Percentiles rank a stretch among this genome's conserved stretches.
Evolutionary conservation across 2,329 filamentous ascomycete genomes (phyloP).

Genomic region (Fusarium coicis): DNA sequence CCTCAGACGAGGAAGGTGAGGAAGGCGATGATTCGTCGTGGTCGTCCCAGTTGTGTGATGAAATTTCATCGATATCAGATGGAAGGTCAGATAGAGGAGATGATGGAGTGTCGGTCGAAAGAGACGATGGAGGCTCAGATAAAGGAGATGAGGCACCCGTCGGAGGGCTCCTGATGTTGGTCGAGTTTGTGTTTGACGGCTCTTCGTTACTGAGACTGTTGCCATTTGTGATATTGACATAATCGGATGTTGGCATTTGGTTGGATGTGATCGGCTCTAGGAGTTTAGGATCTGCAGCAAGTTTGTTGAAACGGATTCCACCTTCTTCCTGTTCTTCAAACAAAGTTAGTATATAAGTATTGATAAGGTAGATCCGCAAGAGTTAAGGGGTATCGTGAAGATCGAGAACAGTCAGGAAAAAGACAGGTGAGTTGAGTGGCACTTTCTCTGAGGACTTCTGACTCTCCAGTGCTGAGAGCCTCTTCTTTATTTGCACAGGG

Average conservation of each 20-base stretch:
- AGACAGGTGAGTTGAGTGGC: neutral
- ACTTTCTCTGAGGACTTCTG: neutral
- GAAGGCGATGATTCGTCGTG: conserved; percentile 8
- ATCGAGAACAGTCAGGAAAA: too few relatives aligned
- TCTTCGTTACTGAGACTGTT: neutral
- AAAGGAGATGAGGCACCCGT: neutral
- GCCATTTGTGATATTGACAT: neutral
- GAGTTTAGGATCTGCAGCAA: neutral
- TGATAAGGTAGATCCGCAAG: neutral
- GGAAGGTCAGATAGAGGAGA: neutral
- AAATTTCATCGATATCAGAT: neutral
- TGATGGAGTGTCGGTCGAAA: neutral
- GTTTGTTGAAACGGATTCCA: neutral
- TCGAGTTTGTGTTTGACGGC: neutral
- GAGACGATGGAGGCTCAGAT: neutral
- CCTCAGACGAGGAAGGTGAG: conserved; percentile 24
- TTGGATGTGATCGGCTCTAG: neutral
- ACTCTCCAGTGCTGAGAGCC: neutral
- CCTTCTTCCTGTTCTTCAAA: neutral
- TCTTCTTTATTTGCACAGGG: neutral
- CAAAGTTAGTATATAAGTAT: neutral
- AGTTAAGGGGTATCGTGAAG: neutral
- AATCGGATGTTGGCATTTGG: neutral
- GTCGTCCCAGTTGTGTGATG: neutral
- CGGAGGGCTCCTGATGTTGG: neutral